Base-by-base conservation (phyloP, 2,329 filamentous ascomycete genomes). In the Phialophora macrospora region DNA sequence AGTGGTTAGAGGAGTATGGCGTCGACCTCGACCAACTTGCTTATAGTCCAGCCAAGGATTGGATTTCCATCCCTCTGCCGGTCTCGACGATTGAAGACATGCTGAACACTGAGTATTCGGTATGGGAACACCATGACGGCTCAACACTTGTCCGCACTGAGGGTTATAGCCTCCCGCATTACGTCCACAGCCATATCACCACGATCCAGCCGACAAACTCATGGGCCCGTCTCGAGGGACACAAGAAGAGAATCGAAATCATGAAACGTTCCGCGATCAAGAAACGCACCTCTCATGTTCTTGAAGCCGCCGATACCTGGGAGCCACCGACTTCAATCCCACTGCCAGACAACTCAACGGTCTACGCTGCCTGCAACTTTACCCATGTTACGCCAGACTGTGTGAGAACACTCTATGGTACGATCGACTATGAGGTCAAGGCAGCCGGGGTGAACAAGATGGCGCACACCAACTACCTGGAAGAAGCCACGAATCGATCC, bases 341-440 rank as follows among this genome's bases (percentile, higher is more conserved):
- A 0, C 38, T 63, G n/a, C 68, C 63, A n/a, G 46, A 44, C 17
- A 67, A 67, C 55, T 60, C 66, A 9, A 73, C 72, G 71, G 70
- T 80, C 17, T 70, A 75, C 20, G 67, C 74, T 11, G 79, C 80
- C 26, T 87, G 84, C 76, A 84, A 85, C 67, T 79, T 79, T 54
- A 80, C 75, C 60, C 81, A 81, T 14, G 80, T 84, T 12, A 85
- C 84, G 0, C 83, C 83, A 2, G 76, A 81, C 59, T 87, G 84
- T 72, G 79, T 86, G 68, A 77, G 82, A 57, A 83, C 80, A 4
- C 76, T 86, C 0, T 87, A 87, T 73, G 77, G 80, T 17, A 86
- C 83, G 14, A 81, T 84, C 70, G 78, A 82, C 70, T 87, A 86
- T 77, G 77, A 77, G 66, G 79, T 81, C 0, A 76, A 81, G 58